phyloP scores from a whole-genome alignment of 2,329 filamentous ascomycete genomes.

The Ceratocystis alfenasii region DNA sequence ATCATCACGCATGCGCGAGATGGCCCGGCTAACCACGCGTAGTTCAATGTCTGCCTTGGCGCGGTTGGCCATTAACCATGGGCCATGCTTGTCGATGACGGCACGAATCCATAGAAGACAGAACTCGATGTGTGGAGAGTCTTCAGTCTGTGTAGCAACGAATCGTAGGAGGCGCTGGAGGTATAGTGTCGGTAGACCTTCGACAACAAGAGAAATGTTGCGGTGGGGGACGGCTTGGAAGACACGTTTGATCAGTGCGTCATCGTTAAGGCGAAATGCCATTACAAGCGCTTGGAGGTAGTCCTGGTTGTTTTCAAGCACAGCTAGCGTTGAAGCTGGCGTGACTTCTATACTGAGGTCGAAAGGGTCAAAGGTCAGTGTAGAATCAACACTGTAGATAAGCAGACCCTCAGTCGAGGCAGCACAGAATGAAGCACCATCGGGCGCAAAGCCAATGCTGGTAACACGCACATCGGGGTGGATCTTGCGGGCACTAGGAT shows the following conservation, averaged over 20 bases:
- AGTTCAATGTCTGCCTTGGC: slow-evolving; percentile 74
- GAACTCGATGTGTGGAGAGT: slow-evolving; percentile 88
- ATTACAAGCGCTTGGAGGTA: slow-evolving; percentile 90
- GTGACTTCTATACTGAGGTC: slow-evolving; percentile 92
- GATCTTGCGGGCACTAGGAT: slow-evolving; percentile 65
- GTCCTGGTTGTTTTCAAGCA: slow-evolving; percentile 56
- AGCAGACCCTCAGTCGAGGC: slow-evolving; percentile 88
- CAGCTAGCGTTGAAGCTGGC: slow-evolving; percentile 64
- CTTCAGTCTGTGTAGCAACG: slow-evolving; percentile 75
- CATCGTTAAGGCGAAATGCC: slow-evolving; percentile 91
- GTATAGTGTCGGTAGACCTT: slow-evolving; percentile 71
- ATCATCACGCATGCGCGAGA: slow-evolving; percentile 69
- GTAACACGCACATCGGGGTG: slow-evolving; percentile 75
- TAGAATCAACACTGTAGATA: slow-evolving; percentile 80
- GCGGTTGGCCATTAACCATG: slow-evolving; percentile 70
- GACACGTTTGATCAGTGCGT: slow-evolving; percentile 66
- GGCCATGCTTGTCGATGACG: slow-evolving; percentile 67
- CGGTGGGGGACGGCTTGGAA: slow-evolving; percentile 70
- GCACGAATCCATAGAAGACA: slow-evolving; percentile 87
- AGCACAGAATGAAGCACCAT: slow-evolving; percentile 82
- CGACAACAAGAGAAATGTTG: slow-evolving; percentile 67
- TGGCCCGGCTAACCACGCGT: slow-evolving; percentile 66
- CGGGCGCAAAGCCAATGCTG: slow-evolving; percentile 75
- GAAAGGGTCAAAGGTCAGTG: slow-evolving; percentile 84
- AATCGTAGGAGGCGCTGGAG: slow-evolving; percentile 75